A percentile compares a stretch with the other conserved stretches of the same genome.
Conservation (phyloP, 257 asterid genomes). For the Eustoma russellianum region DNA sequence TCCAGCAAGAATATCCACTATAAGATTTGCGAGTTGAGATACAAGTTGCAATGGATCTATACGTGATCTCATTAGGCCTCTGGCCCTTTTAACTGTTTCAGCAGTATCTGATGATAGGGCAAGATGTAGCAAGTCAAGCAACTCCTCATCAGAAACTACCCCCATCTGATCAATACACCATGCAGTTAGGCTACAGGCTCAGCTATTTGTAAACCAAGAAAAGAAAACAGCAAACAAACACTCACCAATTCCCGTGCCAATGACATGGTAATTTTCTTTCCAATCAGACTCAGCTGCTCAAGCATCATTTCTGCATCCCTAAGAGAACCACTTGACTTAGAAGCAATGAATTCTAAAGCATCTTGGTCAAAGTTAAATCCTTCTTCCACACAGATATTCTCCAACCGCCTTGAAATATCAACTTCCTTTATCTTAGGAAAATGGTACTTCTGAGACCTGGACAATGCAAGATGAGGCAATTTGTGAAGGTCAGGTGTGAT, state of each 20-base stretch:
- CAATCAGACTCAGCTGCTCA: conserved; percentile 84
- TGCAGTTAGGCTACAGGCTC: conserved; percentile 6
- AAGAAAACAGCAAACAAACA: conserved; percentile 17
- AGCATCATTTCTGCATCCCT: conserved; percentile 93
- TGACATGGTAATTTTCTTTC: conserved; percentile 59
- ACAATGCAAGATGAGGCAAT: conserved; percentile 50
- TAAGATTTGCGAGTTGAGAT: conserved; percentile 83
- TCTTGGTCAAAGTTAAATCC: conserved; percentile 51
- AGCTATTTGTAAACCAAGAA: background rate
- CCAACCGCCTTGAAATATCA: conserved; percentile 37
- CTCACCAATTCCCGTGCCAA: conserved; percentile 79
- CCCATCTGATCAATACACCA: conserved; percentile 52
- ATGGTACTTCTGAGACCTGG: conserved; percentile 43
- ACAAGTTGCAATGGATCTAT: conserved; percentile 82
- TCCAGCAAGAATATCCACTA: conserved; percentile 84
- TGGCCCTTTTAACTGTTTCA: conserved; percentile 65
- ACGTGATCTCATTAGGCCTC: conserved; percentile 75
- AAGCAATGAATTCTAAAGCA: conserved; percentile 61
- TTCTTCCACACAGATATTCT: conserved; percentile 51
- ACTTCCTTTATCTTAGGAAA: conserved; percentile 54
- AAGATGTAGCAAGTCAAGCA: conserved; percentile 65
- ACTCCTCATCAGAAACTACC: conserved; percentile 77
- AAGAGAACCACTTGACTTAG: conserved; percentile 68
- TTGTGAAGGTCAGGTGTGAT: conserved; percentile 60
- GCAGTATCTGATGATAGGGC: conserved; percentile 86